A percentile compares a stretch with the other conserved stretches of the same genome.
Evolutionary conservation across 345 rosid genomes (phyloP).

Genomic region (Passiflora organensis): DNA sequence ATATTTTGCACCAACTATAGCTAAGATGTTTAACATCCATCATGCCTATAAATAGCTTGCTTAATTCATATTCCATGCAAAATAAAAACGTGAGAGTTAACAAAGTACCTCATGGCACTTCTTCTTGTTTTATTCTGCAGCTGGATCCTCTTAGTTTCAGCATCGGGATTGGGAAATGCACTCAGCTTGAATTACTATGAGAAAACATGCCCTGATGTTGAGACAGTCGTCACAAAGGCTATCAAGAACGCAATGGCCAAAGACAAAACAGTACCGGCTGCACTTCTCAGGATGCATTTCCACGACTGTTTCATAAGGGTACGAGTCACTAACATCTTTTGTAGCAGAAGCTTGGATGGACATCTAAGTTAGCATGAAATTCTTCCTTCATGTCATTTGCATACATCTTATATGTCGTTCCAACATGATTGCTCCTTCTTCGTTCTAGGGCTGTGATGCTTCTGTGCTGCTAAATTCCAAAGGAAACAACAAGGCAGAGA

Average conservation of each 20-base stretch:
- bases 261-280: slow-evolving; percentile 41
- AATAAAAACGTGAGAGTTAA: background rate
- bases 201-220: slow-evolving; percentile 38
- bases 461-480: slow-evolving; percentile 35
- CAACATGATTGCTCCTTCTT: background rate
- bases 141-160: slow-evolving; percentile 20
- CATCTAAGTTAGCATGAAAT: too few species aligned
- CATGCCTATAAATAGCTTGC: slow-evolving; percentile 11
- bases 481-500: slow-evolving; percentile 38
- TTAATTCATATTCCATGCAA: slow-evolving; percentile 3
- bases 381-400: too few species aligned
- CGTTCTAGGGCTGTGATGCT: slow-evolving; percentile 40
- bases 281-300: slow-evolving; percentile 48
- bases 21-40: background rate
- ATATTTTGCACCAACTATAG: background rate
- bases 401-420: background rate
- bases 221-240: slow-evolving; percentile 21
- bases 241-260: slow-evolving; percentile 27
- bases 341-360: background rate
- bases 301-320: slow-evolving; percentile 49
- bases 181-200: slow-evolving; percentile 41
- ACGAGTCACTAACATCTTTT: background rate
- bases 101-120: slow-evolving; percentile 17
- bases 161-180: slow-evolving; percentile 16
- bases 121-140: slow-evolving; percentile 14